Evolutionary conservation across 2,329 filamentous ascomycete genomes (phyloP), one percentile per base, ranked within the genome.

Genomic region (Claviceps fusiformis): DNA sequence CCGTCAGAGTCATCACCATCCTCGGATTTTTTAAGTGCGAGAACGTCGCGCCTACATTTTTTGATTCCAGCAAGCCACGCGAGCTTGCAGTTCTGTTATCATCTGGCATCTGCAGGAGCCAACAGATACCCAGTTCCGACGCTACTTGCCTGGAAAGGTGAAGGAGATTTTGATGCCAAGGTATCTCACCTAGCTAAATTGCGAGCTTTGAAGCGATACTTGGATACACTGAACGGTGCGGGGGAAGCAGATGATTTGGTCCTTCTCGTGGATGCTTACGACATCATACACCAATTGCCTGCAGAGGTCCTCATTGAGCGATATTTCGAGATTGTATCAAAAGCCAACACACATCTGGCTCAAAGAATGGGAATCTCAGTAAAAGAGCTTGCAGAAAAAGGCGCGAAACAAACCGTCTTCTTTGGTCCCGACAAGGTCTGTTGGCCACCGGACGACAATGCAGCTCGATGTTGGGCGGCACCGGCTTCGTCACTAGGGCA

Each of bases 271-370:
- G 83, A 87, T 63, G 81, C 78, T 1, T 76, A 80, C 63, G 81
- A 86, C 56, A 73, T 81, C 1, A 81, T 82, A 69, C 80, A 86
- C 57, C 84, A 87, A 64, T 70, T 87, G 2, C 81, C 82, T 0
- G 76, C 80, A 3, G 77, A 83, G 46, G 72, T 86, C 24, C 68
- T 87, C 59, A 75, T 87, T 31, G 70, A 77, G 59, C 75, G 83
- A 47, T 87, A 86, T 65, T 78, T 82, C 59, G 68, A 72, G 15
- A 68, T 81, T 17, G 64, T 78, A 19, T 68, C 72, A n/a, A 72
- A 73, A 52, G 77, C 76, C 33, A 81, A 86, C 59, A 65, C 67
- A 37, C 73, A 75, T 31, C 67, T 85, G 46, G 67, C 70, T 41
- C 66, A 71, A 52, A 74, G 71, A 44, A 81, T 81, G 58, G 77